Evolutionary conservation across 805 yeast genomes (phyloP), one percentile per base, ranked within the genome.

Genomic region (Vanderwaltozyma verrucispora): DNA sequence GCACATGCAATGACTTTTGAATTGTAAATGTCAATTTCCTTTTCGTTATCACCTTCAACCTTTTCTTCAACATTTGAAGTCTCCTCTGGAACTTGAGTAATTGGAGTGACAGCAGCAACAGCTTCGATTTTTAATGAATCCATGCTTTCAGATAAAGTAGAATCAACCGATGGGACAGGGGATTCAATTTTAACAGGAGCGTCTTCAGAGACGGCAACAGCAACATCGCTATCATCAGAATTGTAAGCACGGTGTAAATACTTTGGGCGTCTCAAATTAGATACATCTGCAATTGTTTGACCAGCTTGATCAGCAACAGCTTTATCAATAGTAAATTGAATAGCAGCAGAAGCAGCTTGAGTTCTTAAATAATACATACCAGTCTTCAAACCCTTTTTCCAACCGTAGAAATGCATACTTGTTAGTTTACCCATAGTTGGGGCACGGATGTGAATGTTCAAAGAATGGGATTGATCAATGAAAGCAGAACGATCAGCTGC

Each of bases 291-390:
- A 20, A 38, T 30, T 2, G 28, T 42, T 8, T 38, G 40, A 37
- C 78, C 77, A 40, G 80, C 75, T 74, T 67, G 44, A 24, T 50
- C 54, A 21, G 58, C 58, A 43, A 80, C 51, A 85, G 68, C 54
- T 74, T 65, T 57, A 49, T 75, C 83, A 36, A 80, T 68, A 13
- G 88, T 81, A 60, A 87, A 89, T 66, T 89, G 94, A 59, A 89
- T 89, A 34, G 97, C 96, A 35, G 94, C 82, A 26, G 95, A 75
- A 21, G 97, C 97, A 41, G 97, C 95, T 69, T 85, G 94, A 3
- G 97, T 87, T 63, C 96, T 77, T 61, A 88, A 69, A 61, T 88
- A 88, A 69, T 88, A 88, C 89, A 88, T 87, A 49, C 97, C 97
- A 8, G 97, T 88, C 71, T 88, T 88, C 51, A 88, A 71, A 39